Evolutionary conservation across 1,284 basidiomycete genomes (phyloP), one percentile per base, ranked within the genome.

Genomic region (Jaminaea rosea): DNA sequence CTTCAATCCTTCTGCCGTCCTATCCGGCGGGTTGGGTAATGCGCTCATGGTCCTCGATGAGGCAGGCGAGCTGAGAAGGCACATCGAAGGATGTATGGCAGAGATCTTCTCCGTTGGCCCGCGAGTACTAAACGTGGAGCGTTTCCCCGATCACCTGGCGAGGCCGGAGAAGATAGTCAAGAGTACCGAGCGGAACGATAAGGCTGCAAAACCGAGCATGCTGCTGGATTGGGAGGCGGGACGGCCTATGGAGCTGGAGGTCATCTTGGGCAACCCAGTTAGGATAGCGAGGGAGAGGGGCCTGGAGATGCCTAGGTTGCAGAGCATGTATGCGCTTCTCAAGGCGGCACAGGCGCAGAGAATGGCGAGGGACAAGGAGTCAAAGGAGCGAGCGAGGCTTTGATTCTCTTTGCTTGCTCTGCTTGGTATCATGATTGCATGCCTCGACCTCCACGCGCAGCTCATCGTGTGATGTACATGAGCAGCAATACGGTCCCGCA

Each of bases 401-500:
- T n/a, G n/a, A n/a, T n/a, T n/a, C n/a, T n/a, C n/a, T n/a, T n/a
- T n/a, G n/a, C n/a, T n/a, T n/a, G n/a, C n/a, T n/a, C n/a, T n/a
- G n/a, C n/a, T n/a, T n/a, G n/a, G n/a, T n/a, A n/a, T n/a, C n/a
- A n/a, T n/a, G n/a, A n/a, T n/a, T n/a, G n/a, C n/a, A n/a, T n/a
- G n/a, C n/a, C n/a, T n/a, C n/a, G n/a, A n/a, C n/a, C n/a, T n/a
- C n/a, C n/a, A n/a, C n/a, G n/a, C n/a, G n/a, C 34, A 15, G n/a
- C 6, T 36, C 34, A 50, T 45, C 49, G 26, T 11, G 44, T 49
- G 65, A 88, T 77, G 72, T 88, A 93, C 49, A 83, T 85, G 44
- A 97, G 73, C 1, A 97, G 76, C 28, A 87, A 75, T 28, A 98
- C 78, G 31, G 85, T 79, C 73, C 89, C 89, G n/a, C 86, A 68